Evolutionary conservation across 306 rosid genomes (phyloP), one percentile per base, ranked within the genome.

Genomic region (Aeschynomene evenia): DNA sequence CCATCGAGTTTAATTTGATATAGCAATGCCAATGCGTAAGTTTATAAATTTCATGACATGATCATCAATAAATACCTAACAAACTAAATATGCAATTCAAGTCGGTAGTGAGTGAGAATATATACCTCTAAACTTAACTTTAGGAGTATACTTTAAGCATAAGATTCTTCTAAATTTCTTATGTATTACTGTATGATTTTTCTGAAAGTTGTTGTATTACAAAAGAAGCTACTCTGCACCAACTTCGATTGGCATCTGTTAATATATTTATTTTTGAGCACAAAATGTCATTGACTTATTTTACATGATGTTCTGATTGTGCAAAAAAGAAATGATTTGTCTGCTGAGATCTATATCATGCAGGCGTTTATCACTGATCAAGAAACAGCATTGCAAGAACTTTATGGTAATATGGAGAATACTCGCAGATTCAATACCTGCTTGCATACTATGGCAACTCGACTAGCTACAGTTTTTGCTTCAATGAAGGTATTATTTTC

Each of bases 391-490:
- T 29, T 94, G 78, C 85, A 79, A 55, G 98, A 94, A 53, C 92
- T 94, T 63, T 87, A 79, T 43, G 96, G 91, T 51, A 66, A 68
- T 63, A n/a, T 50, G 37, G 90, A 75, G 71, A 88, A 87, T 70
- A 18, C 86, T 74, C 87, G 82, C 63, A 88, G 70, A 82, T 78
- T 84, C 43, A 81, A 87, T 75, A 72, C 82, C 31, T 76, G 87
- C 87, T 71, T 94, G 87, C 84, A 79, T 66, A 68, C 12, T 64
- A 90, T 88, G 98, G 95, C 97, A 12, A 87, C 67, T 80, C 87
- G 98, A 79, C 69, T 94, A 12, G 96, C 96, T 52, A 94, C 98
- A 15, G 95, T 94, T 75, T 94, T 94, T 77, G 98, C 98, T 66
- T 94, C 97, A 24, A 37, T 90, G 49, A 94, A 88, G 91, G 98